Conservation (phyloP, 768 basidiomycete species). For the Psilocybe azurescens region DNA sequence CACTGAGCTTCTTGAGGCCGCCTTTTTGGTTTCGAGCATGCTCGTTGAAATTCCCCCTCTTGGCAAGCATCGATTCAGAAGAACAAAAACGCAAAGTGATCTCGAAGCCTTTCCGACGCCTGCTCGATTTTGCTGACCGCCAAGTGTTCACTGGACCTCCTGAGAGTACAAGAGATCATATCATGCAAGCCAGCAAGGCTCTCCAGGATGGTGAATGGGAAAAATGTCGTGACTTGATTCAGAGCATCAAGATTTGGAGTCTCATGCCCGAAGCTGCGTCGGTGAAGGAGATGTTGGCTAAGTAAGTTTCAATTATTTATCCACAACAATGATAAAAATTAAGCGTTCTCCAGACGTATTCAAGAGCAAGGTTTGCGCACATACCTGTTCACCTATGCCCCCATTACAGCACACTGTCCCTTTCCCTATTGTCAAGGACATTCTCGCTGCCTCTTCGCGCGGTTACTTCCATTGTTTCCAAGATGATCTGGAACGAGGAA, state of each 20-base stretch:
- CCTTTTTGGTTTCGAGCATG: conserved; percentile 98
- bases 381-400: conserved; percentile 98
- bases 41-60: conserved; percentile 95
- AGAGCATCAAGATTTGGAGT: conserved; percentile 98
- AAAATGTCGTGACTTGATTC: conserved; percentile 89
- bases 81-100: conserved; percentile 92
- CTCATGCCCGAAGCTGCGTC: conserved; percentile 87
- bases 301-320: conserved; percentile 53
- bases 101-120: conserved; percentile 94
- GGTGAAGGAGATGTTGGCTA: conserved; percentile 95
- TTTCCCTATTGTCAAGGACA: conserved; percentile 84
- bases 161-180: conserved; percentile 98
- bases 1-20: conserved; percentile 95
- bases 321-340: conserved; percentile 10
- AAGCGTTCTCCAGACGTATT: conserved; percentile 69
- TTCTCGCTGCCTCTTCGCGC: conserved; percentile 83
- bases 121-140: conserved; percentile 95
- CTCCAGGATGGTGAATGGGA: conserved; percentile 98
- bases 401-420: conserved; percentile 89
- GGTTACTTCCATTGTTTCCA: conserved; percentile 91
- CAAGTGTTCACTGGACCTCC: conserved; percentile 98
- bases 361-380: conserved; percentile 98
- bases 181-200: conserved; percentile 99
- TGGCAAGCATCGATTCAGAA: conserved; percentile 94
- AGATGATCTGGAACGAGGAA: conserved; percentile 99